These are phyloP conservation scores for Ceratobasidium sp. DNA, from an alignment of 1,284 basidiomycete species.

Conservation along the genomic window DNA sequence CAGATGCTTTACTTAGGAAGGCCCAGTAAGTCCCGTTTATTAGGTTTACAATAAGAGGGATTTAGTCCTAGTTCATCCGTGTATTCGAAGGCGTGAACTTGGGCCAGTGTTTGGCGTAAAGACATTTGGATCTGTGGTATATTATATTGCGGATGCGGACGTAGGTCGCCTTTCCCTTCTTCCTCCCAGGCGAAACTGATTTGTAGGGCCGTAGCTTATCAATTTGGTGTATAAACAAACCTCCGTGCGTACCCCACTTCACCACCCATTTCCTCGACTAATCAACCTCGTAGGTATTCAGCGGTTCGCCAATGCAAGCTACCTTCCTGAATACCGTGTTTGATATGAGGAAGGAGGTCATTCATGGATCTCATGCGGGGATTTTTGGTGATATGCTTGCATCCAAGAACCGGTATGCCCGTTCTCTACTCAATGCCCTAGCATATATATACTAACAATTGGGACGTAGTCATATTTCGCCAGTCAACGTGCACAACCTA, in stretches of 20 bases:
- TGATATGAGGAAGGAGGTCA: conserved; percentile 4
- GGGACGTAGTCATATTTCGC: conserved; percentile 3
- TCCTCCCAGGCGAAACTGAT: neutral
- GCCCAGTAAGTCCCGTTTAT: conserved; percentile 29
- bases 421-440: neutral
- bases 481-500: conserved; percentile 3
- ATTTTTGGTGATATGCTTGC: conserved; percentile 10
- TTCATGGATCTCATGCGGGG: neutral
- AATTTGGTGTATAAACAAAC: conserved; percentile 29
- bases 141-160: conserved; percentile 28
- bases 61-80: too few species aligned
- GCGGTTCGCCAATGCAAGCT: conserved; percentile 25
- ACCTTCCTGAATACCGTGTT: conserved; percentile 16
- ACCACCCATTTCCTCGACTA: neutral
- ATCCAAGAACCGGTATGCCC: conserved; percentile 7
- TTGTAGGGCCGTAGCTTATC: conserved; percentile 10
- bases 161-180: neutral
- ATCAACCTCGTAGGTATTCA: conserved; percentile 15
- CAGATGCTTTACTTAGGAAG: conserved; percentile 31
- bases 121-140: conserved; percentile 18
- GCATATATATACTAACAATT: neutral
- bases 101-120: conserved; percentile 34
- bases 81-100: conserved; percentile 21
- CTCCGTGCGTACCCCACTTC: neutral
- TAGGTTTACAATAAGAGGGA: too few species aligned